A percentile compares a stretch with the other conserved stretches of the same genome.
phyloP scores from a whole-genome alignment of 257 asterid species.

The Solanum tacnaense region DNA sequence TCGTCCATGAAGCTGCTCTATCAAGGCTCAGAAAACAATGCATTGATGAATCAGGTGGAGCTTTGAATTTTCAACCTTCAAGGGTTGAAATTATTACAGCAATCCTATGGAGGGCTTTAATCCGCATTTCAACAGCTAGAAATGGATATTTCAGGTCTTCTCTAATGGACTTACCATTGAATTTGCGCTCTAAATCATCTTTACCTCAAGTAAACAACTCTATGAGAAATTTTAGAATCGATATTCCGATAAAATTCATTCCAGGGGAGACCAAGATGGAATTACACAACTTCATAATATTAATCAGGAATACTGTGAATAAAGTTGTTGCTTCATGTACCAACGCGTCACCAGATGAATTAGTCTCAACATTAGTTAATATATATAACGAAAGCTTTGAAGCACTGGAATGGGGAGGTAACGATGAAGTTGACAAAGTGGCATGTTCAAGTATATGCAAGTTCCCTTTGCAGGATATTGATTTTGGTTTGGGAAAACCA shows the following conservation, averaged over 20 bases:
- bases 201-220: neutral
- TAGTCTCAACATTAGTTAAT: neutral
- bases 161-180: neutral
- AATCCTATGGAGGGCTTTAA: neutral
- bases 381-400: no score
- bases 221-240: neutral
- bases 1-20: neutral
- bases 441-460: no score
- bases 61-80: neutral
- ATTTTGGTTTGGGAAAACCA: no score
- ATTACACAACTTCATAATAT: neutral
- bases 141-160: neutral
- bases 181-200: neutral
- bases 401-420: no score
- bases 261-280: neutral
- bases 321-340: neutral
- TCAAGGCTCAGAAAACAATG: neutral
- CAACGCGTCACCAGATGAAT: neutral
- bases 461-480: no score
- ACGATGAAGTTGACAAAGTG: no score
- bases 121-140: neutral
- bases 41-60: neutral
- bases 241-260: neutral
- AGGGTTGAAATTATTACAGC: neutral
- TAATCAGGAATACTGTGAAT: neutral